Conservation (phyloP, 768 basidiomycete species). For the Lactarius deliciosus region DNA sequence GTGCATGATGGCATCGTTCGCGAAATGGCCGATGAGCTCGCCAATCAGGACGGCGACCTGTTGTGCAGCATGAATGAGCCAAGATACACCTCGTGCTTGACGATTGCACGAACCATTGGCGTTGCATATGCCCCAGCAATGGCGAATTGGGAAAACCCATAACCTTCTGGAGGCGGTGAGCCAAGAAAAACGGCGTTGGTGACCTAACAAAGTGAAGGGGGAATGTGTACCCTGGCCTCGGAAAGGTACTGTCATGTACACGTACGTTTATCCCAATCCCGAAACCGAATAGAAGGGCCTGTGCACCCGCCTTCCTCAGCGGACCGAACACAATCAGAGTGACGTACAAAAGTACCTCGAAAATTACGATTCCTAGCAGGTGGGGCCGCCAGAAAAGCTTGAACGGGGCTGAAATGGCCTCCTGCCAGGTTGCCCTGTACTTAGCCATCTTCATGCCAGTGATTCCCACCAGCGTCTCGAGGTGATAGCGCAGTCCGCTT, state of each 20-base stretch:
- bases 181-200: slow-evolving; percentile 68
- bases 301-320: neutral
- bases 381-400: slow-evolving; percentile 65
- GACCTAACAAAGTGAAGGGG: slow-evolving; percentile 40
- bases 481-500: slow-evolving; percentile 48
- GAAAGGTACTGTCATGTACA: neutral
- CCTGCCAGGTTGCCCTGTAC: slow-evolving; percentile 52
- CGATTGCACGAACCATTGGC: slow-evolving; percentile 45
- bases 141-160: slow-evolving; percentile 48
- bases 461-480: slow-evolving; percentile 62
- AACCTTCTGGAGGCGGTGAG: slow-evolving; percentile 52
- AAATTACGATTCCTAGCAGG: slow-evolving; percentile 47
- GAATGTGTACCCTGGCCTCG: too few species aligned
- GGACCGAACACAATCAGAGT: neutral
- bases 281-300: slow-evolving; percentile 63
- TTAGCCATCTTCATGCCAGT: slow-evolving; percentile 59
- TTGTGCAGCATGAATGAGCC: neutral
- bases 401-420: slow-evolving; percentile 46
- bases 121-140: slow-evolving; percentile 57
- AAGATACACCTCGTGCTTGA: neutral
- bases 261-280: slow-evolving; percentile 60
- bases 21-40: slow-evolving; percentile 50
- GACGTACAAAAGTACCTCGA: slow-evolving; percentile 36
- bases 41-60: slow-evolving; percentile 52
- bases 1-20: slow-evolving; percentile 52